Evolutionary conservation across 345 rosid species (phyloP).

Genomic region (Brassica nigra): DNA sequence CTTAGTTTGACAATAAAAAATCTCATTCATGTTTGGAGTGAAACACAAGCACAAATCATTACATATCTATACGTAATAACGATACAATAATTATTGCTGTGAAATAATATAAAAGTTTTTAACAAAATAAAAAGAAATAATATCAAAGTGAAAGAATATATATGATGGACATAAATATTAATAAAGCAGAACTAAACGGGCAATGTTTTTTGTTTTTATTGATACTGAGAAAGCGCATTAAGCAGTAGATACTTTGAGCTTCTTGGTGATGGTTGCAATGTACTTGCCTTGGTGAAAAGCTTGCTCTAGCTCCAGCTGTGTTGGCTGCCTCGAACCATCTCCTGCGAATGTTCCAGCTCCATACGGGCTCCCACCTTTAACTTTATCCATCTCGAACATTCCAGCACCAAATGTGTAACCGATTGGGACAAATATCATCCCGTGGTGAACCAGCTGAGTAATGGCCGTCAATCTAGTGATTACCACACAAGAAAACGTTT

Average conservation of each 20-base stretch:
- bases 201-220: conserved; percentile 5
- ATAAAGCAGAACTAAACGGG: conserved; percentile 23
- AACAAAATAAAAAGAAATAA: not conserved
- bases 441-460: conserved; percentile 96
- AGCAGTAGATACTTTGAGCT: conserved; percentile 68
- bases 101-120: conserved; percentile 16
- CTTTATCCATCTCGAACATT: conserved; percentile 90
- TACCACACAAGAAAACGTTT: not conserved
- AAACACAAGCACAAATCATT: conserved; percentile 33
- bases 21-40: conserved; percentile 23
- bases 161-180: not conserved
- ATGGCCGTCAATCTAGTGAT: conserved; percentile 79
- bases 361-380: conserved; percentile 95
- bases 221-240: conserved; percentile 8
- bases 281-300: conserved; percentile 98
- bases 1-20: not conserved
- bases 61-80: conserved; percentile 28
- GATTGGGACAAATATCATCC: conserved; percentile 87
- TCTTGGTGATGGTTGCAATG: conserved; percentile 81
- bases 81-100: conserved; percentile 37
- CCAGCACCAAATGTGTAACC: conserved; percentile 98
- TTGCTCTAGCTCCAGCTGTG: conserved; percentile 77
- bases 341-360: conserved; percentile 96
- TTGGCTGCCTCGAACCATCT: conserved; percentile 85
- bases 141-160: conserved; percentile 31